Base-by-base conservation (phyloP, 2,329 filamentous ascomycete species). In the Onygena corvina region DNA sequence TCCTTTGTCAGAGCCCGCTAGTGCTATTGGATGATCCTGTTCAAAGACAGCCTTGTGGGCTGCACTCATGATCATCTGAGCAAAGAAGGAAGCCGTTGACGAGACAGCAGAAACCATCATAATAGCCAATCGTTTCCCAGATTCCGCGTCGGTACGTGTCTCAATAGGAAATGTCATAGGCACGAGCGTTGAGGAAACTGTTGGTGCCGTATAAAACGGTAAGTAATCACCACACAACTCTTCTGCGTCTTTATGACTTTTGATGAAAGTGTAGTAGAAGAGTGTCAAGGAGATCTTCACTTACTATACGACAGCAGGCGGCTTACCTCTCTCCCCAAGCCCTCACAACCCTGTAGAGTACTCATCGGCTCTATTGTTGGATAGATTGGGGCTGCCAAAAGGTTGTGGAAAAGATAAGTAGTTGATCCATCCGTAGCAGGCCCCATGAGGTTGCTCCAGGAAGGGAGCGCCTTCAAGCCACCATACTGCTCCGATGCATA, bases 101-200 rank as follows among this genome's bases (percentile, higher is more conserved):
- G 61, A 60, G 31, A 64, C 60, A n/a, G 62, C 60, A 14, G 58
- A 59, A 46, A 58, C 56, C 34, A 63, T 56, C 50, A 67, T 60
- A 16, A 64, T 47, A 30, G 58, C 58, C 46, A 62, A 57, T 46
- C 63, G 57, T 9, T 54, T 55, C 11, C 52, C 29, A 11, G 44
- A 48, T 38, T 58, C 56, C 11, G 55, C 50, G 27, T 56, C 47
- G 18, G 54, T 55, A 52, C 57, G 61, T 31, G 54, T 52, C 35
- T 64, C 64, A 31, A 60, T 60, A 5, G 65, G 61, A 47, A 67
- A 68, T 1, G 66, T 68, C 57, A 65, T 61, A 4, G 66, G 66
- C 27, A 68, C 57, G 49, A 67, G 64, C 8, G 65, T 58, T 25
- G 57, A 54, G 54, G 61, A 61, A 53, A 61, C 64, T 60, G 34